phyloP scores from a whole-genome alignment of 768 basidiomycete species.

The Mycena floridula region DNA sequence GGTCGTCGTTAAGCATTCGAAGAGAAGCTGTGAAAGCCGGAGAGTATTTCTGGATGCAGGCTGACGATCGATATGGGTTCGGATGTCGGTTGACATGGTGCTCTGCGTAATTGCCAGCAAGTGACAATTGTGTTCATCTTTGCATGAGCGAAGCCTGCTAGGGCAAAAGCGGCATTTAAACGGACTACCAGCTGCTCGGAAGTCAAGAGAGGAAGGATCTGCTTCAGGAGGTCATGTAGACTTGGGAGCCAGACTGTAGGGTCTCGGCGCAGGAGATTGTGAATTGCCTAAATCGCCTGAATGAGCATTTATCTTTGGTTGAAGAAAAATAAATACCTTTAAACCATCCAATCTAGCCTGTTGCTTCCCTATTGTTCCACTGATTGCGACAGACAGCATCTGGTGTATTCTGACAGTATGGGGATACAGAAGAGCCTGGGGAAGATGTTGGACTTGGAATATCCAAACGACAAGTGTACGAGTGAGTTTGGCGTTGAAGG shows the following conservation, averaged over 20 bases:
- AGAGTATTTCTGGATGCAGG: not conserved
- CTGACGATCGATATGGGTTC: not conserved
- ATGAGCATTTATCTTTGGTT: not conserved
- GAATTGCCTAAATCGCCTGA: conserved; percentile 22
- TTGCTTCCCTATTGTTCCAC: conserved; percentile 15
- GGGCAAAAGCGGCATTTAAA: conserved; percentile 48
- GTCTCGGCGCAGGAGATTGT: conserved; percentile 29
- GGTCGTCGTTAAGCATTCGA: conserved; percentile 18
- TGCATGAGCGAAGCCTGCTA: conserved; percentile 47
- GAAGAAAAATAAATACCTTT: conserved; percentile 17
- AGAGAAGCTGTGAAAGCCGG: no score
- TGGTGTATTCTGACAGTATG: conserved; percentile 23
- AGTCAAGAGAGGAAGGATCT: conserved; percentile 23
- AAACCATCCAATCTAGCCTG: conserved; percentile 16
- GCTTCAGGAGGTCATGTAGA: conserved; percentile 43
- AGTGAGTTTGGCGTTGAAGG: conserved; percentile 36
- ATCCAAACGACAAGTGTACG: conserved; percentile 43
- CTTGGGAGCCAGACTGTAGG: conserved; percentile 42
- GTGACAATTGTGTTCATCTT: conserved; percentile 19
- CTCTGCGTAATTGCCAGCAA: conserved; percentile 3
- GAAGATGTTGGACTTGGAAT: conserved; percentile 43
- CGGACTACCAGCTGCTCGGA: conserved; percentile 27
- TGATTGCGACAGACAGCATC: conserved; percentile 30
- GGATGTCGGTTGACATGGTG: conserved; percentile 1
- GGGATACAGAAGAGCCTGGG: conserved; percentile 28